Conservation (phyloP, 108 stramenopile species). For the Hondaea fermentalgiana region DNA sequence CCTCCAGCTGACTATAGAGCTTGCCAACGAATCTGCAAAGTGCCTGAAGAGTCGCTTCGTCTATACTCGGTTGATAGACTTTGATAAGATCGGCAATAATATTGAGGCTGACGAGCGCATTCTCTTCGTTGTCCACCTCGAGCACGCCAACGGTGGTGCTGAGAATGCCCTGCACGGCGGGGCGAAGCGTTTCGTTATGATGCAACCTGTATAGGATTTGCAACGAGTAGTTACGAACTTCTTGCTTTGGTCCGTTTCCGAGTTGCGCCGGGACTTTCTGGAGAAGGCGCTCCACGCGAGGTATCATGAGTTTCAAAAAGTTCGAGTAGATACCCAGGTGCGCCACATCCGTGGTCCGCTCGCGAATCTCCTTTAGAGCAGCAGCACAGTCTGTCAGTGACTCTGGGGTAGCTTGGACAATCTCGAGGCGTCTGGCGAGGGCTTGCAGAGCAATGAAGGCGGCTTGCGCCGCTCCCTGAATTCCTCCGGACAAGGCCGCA, state of each 20-base stretch:
- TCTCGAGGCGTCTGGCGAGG: not conserved
- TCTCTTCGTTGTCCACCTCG: conserved; percentile 67
- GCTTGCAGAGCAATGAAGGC: not conserved
- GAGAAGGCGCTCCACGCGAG: not conserved
- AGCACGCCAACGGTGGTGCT: conserved; percentile 58
- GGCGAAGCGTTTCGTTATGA: conserved; percentile 64
- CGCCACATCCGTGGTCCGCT: not conserved
- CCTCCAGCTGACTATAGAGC: conserved; percentile 53
- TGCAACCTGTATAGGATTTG: conserved; percentile 69
- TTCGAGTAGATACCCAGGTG: not conserved
- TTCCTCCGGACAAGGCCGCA: not conserved
- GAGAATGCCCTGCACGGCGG: conserved; percentile 64
- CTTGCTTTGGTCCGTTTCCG: conserved; percentile 29
- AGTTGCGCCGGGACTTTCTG: not conserved
- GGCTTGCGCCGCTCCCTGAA: not conserved
- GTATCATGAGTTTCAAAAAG: not conserved
- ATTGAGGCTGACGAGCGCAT: conserved; percentile 60
- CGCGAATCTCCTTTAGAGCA: not conserved
- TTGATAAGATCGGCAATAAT: conserved; percentile 77
- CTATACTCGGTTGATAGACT: conserved; percentile 59
- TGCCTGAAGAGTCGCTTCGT: conserved; percentile 62
- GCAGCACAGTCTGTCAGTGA: not conserved
- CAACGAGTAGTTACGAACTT: conserved; percentile 59
- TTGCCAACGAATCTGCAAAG: conserved; percentile 61
- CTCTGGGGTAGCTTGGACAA: not conserved